Conservation (phyloP, 2,329 filamentous ascomycete species). For the Fusarium agapanthi region DNA sequence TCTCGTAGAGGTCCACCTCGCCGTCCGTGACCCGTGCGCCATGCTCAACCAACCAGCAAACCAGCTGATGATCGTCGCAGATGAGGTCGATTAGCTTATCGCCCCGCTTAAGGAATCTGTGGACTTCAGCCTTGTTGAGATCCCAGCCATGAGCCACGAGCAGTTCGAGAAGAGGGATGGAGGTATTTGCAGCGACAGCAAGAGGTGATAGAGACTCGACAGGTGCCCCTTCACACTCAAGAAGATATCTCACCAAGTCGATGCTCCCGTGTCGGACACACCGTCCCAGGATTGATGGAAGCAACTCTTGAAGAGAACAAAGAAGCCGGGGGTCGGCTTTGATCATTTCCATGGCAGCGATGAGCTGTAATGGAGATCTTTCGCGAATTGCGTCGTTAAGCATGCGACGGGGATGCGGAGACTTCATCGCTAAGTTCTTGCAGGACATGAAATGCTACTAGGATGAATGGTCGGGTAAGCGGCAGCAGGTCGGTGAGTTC, state of each 20-base stretch:
- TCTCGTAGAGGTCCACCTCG: not conserved
- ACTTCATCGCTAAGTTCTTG: not conserved
- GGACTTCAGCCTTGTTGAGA: not conserved
- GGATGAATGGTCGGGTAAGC: not conserved
- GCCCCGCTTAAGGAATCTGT: not conserved
- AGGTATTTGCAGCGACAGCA: not conserved
- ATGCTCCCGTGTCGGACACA: not conserved
- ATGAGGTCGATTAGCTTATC: not conserved
- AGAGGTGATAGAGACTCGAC: not conserved
- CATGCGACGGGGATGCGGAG: not conserved
- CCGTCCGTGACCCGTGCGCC: not conserved
- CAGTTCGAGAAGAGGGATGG: not conserved
- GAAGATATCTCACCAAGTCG: not conserved
- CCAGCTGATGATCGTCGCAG: not conserved
- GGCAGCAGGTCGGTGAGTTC: not conserved
- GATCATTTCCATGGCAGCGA: not conserved
- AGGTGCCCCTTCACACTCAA: not conserved
- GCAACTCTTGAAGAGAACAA: not conserved
- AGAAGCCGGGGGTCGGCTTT: not conserved
- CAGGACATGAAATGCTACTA: too few relatives aligned
- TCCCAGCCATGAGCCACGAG: not conserved
- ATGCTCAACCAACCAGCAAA: not conserved
- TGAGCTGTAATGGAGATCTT: not conserved
- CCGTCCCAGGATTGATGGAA: not conserved
- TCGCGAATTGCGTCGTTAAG: not conserved